Percentiles rank a stretch among this genome's conserved stretches.
These are phyloP conservation scores for Porphyra umbilicalis DNA, from an alignment of 31 red algal genomes.

Conservation along the genomic window DNA sequence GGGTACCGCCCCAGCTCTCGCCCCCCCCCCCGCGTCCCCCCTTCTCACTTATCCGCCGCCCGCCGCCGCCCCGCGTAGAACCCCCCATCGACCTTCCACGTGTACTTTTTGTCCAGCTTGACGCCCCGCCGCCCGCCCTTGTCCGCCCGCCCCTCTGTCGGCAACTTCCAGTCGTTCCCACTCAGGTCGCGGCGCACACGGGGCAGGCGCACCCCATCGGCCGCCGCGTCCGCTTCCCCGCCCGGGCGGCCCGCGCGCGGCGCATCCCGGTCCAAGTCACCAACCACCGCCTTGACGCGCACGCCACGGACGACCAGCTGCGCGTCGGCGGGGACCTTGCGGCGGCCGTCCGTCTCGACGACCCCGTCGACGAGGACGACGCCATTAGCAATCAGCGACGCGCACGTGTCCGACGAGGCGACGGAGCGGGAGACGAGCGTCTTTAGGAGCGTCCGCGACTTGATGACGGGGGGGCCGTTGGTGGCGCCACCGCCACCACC, in stretches of 20 bases:
- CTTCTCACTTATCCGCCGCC: neutral
- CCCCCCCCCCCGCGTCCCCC: neutral
- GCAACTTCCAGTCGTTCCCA: neutral
- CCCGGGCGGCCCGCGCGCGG: neutral
- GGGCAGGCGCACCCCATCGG: neutral
- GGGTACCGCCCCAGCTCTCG: too few species aligned
- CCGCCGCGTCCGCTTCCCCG: neutral
- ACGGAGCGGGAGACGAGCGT: neutral
- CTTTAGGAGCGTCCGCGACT: neutral
- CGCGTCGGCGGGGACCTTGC: neutral
- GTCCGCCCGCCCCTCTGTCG: neutral
- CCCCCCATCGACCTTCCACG: neutral
- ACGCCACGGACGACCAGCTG: neutral
- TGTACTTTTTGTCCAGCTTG: neutral
- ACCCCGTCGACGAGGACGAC: neutral
- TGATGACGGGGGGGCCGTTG: neutral
- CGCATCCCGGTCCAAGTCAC: neutral
- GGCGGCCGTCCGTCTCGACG: neutral
- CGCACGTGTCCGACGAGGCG: neutral
- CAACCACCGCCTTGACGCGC: neutral
- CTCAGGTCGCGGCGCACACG: neutral
- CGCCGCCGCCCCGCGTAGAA: neutral
- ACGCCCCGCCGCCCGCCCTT: neutral
- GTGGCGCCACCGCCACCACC: neutral
- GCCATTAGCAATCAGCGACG: neutral